phyloP scores from a whole-genome alignment of 345 rosid genomes.

The Hibiscus syriacus region DNA sequence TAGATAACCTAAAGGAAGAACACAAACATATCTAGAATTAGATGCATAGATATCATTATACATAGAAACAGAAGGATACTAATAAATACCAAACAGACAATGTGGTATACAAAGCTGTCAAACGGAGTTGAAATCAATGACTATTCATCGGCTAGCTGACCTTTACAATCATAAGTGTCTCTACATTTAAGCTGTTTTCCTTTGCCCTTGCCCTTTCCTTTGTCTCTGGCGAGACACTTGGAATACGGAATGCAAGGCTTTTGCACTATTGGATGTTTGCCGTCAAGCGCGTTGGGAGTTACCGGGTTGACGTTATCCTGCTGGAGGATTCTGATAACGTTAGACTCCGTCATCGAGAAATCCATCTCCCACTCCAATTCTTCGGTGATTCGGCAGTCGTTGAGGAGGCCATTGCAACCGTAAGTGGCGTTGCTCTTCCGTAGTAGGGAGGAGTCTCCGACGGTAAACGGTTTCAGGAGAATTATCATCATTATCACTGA shows the following conservation, averaged over 20 bases:
- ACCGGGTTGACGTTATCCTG: neutral
- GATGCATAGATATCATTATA: no score
- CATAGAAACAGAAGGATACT: no score
- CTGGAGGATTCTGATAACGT: neutral
- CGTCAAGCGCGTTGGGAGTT: neutral
- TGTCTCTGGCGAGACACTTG: neutral
- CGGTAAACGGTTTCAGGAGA: neutral
- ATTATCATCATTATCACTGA: neutral
- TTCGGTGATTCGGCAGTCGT: neutral
- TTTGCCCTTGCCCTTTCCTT: no score
- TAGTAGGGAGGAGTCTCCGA: neutral
- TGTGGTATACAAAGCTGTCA: no score
- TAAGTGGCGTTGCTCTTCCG: neutral
- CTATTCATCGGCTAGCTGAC: no score
- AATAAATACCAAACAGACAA: no score
- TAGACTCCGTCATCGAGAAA: neutral
- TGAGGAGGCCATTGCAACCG: neutral
- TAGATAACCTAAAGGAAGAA: no score
- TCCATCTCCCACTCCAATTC: neutral
- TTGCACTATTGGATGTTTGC: neutral
- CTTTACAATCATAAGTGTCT: no score
- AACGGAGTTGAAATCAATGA: no score
- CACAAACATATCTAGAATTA: no score
- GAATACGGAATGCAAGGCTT: neutral
- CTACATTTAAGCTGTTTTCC: no score